Conservation (phyloP, 2,329 filamentous ascomycete genomes). For the Beauveria sp. region DNA sequence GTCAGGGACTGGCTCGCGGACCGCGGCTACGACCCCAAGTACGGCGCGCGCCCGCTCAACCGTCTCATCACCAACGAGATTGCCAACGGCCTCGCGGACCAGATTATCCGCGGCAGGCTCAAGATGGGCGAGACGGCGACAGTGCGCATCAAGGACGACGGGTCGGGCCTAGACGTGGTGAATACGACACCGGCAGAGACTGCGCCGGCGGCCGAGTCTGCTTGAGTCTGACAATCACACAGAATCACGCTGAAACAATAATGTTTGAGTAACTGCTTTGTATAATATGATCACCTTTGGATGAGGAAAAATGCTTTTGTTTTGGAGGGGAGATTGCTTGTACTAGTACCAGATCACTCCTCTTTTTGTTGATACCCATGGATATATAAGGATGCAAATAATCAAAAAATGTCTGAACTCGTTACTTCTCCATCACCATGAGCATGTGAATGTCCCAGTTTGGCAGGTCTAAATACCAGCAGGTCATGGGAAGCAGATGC, state of each 20-base stretch:
- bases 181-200: slow-evolving; percentile 4
- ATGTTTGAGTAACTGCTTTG: not conserved
- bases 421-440: not conserved
- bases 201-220: not conserved
- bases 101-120: slow-evolving; percentile 81
- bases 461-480: too few relatives aligned
- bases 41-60: slow-evolving; percentile 85
- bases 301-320: not conserved
- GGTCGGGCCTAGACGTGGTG: slow-evolving; percentile 47
- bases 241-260: not conserved
- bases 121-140: slow-evolving; percentile 66
- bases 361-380: slow-evolving; percentile 5
- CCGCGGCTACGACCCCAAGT: slow-evolving; percentile 83
- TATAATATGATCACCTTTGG: not conserved
- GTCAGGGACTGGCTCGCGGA: slow-evolving; percentile 84
- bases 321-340: not conserved
- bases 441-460: not conserved
- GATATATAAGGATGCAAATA: not conserved
- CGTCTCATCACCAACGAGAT: slow-evolving; percentile 86
- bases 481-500: not conserved
- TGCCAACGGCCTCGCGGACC: slow-evolving; percentile 79
- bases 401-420: not conserved
- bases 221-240: not conserved
- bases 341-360: not conserved
- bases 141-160: slow-evolving; percentile 59